Percentiles rank a stretch among this genome's conserved stretches.
Conservation (phyloP, 306 rosid genomes). For the Trifolium subterraneum region DNA sequence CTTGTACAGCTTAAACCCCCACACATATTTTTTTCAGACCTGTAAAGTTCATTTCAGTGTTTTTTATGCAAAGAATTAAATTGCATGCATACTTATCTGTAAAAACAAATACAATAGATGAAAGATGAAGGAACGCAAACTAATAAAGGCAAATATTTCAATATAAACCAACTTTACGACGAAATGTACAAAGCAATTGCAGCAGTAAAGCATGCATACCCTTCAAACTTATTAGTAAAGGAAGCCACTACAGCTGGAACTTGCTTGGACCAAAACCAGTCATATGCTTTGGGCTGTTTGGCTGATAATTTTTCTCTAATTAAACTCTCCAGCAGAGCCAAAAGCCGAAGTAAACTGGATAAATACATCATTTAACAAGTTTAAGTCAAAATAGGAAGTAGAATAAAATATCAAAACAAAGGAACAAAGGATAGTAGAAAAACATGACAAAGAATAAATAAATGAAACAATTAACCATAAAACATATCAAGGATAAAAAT, state of each 20-base stretch:
- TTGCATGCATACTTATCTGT: slow-evolving; percentile 14
- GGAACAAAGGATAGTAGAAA: not conserved
- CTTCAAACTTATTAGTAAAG: slow-evolving; percentile 72
- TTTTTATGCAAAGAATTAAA: too few species aligned
- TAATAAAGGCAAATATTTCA: slow-evolving; percentile 35
- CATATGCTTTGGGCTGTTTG: slow-evolving; percentile 84
- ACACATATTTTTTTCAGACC: slow-evolving; percentile 59
- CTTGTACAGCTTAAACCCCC: slow-evolving; percentile 54
- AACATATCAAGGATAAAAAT: slow-evolving; percentile 20
- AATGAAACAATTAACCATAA: slow-evolving; percentile 2
- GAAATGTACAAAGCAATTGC: slow-evolving; percentile 63
- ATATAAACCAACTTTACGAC: slow-evolving; percentile 31
- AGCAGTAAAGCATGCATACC: slow-evolving; percentile 64
- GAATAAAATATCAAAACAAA: slow-evolving; percentile 30
- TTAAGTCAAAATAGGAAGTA: slow-evolving; percentile 36
- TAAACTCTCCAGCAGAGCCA: slow-evolving; percentile 79
- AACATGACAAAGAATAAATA: not conserved
- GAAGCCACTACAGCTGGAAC: slow-evolving; percentile 73
- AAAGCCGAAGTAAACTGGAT: slow-evolving; percentile 81
- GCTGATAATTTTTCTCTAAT: slow-evolving; percentile 79
- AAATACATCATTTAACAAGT: slow-evolving; percentile 40
- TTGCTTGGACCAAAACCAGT: slow-evolving; percentile 95
- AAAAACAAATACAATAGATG: slow-evolving; percentile 9
- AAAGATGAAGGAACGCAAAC: slow-evolving; percentile 26
- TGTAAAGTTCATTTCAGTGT: slow-evolving; percentile 45